Evolutionary conservation across 2,329 filamentous ascomycete species (phyloP), one percentile per base, ranked within the genome.

Genomic region (Verticillium dahliae): DNA sequence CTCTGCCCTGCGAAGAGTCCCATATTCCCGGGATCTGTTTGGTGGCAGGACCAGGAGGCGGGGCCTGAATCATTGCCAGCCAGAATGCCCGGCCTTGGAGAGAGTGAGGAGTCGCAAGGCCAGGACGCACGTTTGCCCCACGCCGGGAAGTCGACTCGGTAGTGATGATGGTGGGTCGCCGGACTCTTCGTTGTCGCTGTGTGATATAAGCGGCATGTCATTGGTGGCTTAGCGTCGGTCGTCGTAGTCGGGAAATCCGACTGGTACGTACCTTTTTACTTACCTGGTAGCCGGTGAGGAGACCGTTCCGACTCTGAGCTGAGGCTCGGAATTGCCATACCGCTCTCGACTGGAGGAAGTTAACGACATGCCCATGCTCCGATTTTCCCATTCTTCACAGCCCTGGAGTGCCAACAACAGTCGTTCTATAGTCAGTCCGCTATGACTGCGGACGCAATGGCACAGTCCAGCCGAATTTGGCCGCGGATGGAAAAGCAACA

Each of bases 71-170:
- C n/a, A 50, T 18, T n/a, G 11, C 41, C n/a, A 50, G 22, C 41
- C 18, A 50, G 41, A 50, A 22, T n/a, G 18, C 45, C 45, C n/a
- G 45, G 18, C 45, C 22, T 11, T 18, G 45, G 45, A 31, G 18
- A 13, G 5, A 41, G 57, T 58, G 57, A 58, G 57, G 57, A 58
- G 57, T 58, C 13, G 27, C 27, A 27, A 14, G n/a, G 11, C 27
- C 27, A 39, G 39, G 38, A 37, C 27, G 45, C 31, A 18, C 45
- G n/a, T 38, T 39, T 39, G 15, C 57, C 37, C 38, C 57, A 58
- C 57, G 27, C 57, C 57, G 57, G 57, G 57, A 58, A 41, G 45
- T 58, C 57, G 27, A 58, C 38, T 58, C 57, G 57, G 57, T 39
- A 50, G 45, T 52, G 45, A 22, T 52, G 45, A 27, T 10, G 27